Conservation (phyloP, 1,284 basidiomycete genomes). For the Somion occarium region DNA sequence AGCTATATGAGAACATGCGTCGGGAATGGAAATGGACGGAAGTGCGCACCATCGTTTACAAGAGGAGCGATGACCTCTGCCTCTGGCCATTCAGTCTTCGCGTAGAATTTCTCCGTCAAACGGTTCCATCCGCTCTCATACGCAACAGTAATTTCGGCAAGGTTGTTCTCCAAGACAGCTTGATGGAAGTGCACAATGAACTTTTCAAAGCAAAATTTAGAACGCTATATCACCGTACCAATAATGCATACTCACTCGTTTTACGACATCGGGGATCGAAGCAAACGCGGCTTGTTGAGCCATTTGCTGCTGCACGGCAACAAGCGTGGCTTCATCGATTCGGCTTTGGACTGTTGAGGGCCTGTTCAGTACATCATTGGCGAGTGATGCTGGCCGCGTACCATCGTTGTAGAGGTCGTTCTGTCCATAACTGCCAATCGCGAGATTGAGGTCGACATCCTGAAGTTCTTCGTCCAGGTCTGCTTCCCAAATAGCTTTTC, state of each 20-base stretch:
- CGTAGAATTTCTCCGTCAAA: constrained; percentile 92
- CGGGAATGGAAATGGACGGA: constrained; percentile 4
- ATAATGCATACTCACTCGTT: constrained; percentile 49
- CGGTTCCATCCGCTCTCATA: constrained; percentile 98
- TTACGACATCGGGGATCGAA: constrained; percentile 77
- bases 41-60: constrained; percentile 79
- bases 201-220: constrained; percentile 32
- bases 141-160: constrained; percentile 83
- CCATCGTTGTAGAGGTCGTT: constrained; percentile 68
- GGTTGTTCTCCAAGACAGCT: constrained; percentile 82
- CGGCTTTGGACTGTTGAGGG: constrained; percentile 37
- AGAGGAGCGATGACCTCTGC: constrained; percentile 93
- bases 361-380: constrained; percentile 17
- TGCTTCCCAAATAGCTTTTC: constrained; percentile 59
- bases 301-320: constrained; percentile 75
- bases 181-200: constrained; percentile 91
- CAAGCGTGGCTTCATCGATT: constrained; percentile 61
- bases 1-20: background rate
- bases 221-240: background rate
- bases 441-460: constrained; percentile 67
- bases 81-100: constrained; percentile 95
- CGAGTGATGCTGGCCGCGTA: constrained; percentile 24
- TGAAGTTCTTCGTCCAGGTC: constrained; percentile 73
- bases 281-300: constrained; percentile 74
- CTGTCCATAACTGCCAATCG: constrained; percentile 67